phyloP scores from a whole-genome alignment of 345 rosid species.

The Populus nigra region DNA sequence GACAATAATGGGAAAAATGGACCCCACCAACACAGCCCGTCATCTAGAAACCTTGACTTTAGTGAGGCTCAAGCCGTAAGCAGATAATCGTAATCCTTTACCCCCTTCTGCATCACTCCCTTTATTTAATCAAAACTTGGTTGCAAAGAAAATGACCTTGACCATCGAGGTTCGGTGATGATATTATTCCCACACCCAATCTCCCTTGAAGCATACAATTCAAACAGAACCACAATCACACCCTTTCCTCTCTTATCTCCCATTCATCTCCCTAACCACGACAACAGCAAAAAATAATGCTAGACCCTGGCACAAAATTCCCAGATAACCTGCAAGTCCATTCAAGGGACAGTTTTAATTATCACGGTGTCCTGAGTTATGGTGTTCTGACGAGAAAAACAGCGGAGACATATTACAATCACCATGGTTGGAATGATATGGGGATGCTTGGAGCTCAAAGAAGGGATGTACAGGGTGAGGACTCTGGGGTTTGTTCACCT shows the following conservation, averaged over 20 bases:
- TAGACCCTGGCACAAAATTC: conserved; percentile 29
- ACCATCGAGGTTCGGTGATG: neutral
- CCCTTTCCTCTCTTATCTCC: neutral
- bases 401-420: conserved; percentile 5
- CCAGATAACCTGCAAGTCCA: conserved; percentile 19
- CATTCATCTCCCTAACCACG: neutral
- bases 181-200: neutral
- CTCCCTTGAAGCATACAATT: neutral
- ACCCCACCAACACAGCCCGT: neutral
- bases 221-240: neutral
- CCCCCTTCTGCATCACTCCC: neutral
- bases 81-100: too few relatives aligned
- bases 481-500: conserved; percentile 57
- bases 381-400: conserved; percentile 9
- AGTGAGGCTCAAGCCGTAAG: neutral
- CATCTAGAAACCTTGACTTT: conserved; percentile 43
- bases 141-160: conserved; percentile 5
- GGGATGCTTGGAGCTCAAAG: neutral
- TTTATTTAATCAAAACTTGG: neutral
- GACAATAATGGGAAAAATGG: neutral
- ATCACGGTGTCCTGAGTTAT: neutral
- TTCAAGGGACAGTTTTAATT: conserved; percentile 9
- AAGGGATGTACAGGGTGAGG: conserved; percentile 26
- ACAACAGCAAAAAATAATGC: conserved; percentile 19
- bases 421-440: neutral